These are phyloP conservation scores for Nicotiana otophora DNA, from an alignment of 257 asterid species.

Conservation along the genomic window DNA sequence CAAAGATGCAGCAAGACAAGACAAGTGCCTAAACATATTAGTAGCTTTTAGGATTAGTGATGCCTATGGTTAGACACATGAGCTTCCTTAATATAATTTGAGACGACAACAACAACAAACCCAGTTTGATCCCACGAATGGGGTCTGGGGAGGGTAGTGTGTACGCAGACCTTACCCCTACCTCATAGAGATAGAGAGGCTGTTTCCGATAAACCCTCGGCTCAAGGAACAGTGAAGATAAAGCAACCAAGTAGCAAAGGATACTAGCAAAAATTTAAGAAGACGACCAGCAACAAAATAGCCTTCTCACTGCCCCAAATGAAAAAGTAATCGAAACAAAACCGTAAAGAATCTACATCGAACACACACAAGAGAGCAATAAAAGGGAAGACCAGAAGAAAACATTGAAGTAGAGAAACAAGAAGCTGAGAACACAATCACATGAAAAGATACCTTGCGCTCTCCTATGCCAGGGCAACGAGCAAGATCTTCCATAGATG, in stretches of 20 bases:
- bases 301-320: background rate
- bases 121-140: no score
- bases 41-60: background rate
- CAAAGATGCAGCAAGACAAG: background rate
- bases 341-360: background rate
- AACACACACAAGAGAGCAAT: background rate
- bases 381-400: background rate
- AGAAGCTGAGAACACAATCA: background rate
- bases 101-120: background rate
- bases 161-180: no score
- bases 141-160: no score
- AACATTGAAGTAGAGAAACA: background rate
- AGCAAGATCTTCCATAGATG: constrained; percentile 97
- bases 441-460: constrained; percentile 55
- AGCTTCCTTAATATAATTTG: background rate
- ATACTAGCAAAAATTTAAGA: no score
- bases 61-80: background rate
- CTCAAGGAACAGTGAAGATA: no score
- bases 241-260: no score
- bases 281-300: background rate
- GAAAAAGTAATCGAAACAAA: constrained; percentile 5
- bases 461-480: constrained; percentile 99
- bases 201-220: no score
- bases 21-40: background rate
- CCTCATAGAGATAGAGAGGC: no score